Evolutionary conservation across 768 basidiomycete genomes (phyloP).

Genomic region (Trametes cingulata): DNA sequence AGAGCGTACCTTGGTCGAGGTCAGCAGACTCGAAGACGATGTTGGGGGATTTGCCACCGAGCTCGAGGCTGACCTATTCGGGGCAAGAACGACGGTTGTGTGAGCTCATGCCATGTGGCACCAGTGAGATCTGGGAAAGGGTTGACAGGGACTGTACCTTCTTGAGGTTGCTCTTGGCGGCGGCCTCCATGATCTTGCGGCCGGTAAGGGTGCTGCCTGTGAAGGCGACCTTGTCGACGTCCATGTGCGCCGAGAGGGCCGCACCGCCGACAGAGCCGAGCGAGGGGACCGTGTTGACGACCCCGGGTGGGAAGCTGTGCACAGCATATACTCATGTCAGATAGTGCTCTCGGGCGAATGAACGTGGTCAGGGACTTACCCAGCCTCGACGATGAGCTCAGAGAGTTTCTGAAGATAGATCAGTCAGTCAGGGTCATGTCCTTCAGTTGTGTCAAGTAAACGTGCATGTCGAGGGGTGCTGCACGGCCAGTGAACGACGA

Average conservation of each 20-base stretch:
- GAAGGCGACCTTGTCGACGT: slow-evolving; percentile 94
- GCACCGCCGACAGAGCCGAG: slow-evolving; percentile 82
- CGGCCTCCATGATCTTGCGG: slow-evolving; percentile 87
- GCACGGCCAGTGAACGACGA: background rate
- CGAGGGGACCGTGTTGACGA: slow-evolving; percentile 86
- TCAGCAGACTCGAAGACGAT: slow-evolving; percentile 91
- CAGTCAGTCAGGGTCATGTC: background rate
- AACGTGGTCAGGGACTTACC: slow-evolving; percentile 46
- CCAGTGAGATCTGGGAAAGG: background rate
- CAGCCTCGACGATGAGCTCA: slow-evolving; percentile 80
- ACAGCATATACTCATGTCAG: background rate
- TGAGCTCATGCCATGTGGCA: background rate
- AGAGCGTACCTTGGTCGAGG: slow-evolving; percentile 68
- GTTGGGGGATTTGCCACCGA: slow-evolving; percentile 91
- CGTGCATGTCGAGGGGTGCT: background rate
- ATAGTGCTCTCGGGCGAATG: background rate
- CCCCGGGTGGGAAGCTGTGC: slow-evolving; percentile 85
- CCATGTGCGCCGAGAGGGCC: slow-evolving; percentile 77
- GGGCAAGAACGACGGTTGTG: background rate
- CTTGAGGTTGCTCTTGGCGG: slow-evolving; percentile 92
- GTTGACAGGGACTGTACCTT: slow-evolving; percentile 58
- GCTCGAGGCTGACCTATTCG: slow-evolving; percentile 81
- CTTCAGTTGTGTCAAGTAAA: background rate
- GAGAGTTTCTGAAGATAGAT: slow-evolving; percentile 63
- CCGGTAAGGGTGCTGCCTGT: slow-evolving; percentile 92